Base-by-base conservation (phyloP, 768 basidiomycete genomes). In the Pisolithus sp. region DNA sequence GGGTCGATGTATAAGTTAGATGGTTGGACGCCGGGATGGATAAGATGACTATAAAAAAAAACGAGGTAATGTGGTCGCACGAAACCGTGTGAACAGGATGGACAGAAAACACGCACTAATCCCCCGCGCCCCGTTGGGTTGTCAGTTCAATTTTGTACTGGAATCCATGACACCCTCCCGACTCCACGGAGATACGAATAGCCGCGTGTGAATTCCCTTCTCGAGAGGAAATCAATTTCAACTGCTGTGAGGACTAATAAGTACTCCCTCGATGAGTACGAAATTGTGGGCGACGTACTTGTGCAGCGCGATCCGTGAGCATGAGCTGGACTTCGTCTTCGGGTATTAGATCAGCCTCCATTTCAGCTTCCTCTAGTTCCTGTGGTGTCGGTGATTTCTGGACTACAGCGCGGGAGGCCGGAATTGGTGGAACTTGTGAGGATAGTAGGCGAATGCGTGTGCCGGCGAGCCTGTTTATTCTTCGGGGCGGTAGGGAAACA, bases 141-240 rank as follows among this genome's bases (percentile, higher is more conserved):
- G 88, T 85, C 4, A 97, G 76, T 50, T 86, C 83, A 78, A 98
- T 81, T 59, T 89, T 94, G 68, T 97, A 96, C 62, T 96, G 93
- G 67, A 97, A 97, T 36, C 95, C 95, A 65, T 26, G 26, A 4
- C 26, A 26, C 1, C 26, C 26, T 26, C 26, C 26, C 26, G 26
- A 26, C 26, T 26, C 26, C 26, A 26, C 26, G 26, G 26, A 26
- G 5, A 26, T 26, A 26, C 26, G 75, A 21, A 97, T 73, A 4
- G 85, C 89, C 20, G 89, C 75, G 46, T 79, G 62, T 0, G 81
- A 67, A 57, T 86, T 77, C 9, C 80, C 72, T 61, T 88, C 79
- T 37, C 81, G 74, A n/a, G 73, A 60, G 9, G 88, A 78, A 52
- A 96, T 89, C 41, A 71, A 67, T 41, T 76, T 74, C 2, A 96